Base-by-base conservation (phyloP, 1,284 basidiomycete genomes). In the Melampsora americana region DNA sequence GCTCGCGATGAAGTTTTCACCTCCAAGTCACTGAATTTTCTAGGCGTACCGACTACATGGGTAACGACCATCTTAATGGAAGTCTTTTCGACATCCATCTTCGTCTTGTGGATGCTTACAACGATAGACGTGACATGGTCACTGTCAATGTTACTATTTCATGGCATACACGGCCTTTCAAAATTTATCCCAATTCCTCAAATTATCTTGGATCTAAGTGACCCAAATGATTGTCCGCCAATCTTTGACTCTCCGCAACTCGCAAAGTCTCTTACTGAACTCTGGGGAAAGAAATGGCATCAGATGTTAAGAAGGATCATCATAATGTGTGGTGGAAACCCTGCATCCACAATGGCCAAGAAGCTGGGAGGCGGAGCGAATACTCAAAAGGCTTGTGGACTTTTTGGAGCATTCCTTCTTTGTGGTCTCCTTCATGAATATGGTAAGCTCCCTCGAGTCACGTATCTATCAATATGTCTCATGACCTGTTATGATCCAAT, bases 371-470 rank as follows among this genome's bases (percentile, higher is more conserved):
- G 56, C 35, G 42, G 30, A 7, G 59, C 59, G 28, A 66, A 44
- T 14, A 50, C 14, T 6, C 71, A 73, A 26, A 35, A 66, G 35
- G 44, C 66, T 23, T 42, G 26, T 18, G 59, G 64, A 20, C 62
- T 66, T 28, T 53, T 66, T 28, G 62, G 60, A n/a, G 71, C 60
- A 18, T 73, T 73, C n/a, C 30, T 59, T 23, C n/a, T 73, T n/a
- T 66, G 71, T 32, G 71, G 62, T 0, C 35, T 73, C 50, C 59
- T 73, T n/a, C 71, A 73, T 50, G 71, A 73, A 23, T 11, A 66
- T 23, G 56, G 71, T 73, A 60, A 66, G 71, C 3, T 18, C 48
- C 0, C 30, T 30, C 35, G 16, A 28, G 3, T 59, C 11, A 12
- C 11, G 39, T 42, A 9, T 1, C 9, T 9, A 5, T 9, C 35